Evolutionary conservation across 495 filamentous ascomycete genomes (phyloP), one percentile per base, ranked within the genome.

Genomic region (Lepidopterella palustris): DNA sequence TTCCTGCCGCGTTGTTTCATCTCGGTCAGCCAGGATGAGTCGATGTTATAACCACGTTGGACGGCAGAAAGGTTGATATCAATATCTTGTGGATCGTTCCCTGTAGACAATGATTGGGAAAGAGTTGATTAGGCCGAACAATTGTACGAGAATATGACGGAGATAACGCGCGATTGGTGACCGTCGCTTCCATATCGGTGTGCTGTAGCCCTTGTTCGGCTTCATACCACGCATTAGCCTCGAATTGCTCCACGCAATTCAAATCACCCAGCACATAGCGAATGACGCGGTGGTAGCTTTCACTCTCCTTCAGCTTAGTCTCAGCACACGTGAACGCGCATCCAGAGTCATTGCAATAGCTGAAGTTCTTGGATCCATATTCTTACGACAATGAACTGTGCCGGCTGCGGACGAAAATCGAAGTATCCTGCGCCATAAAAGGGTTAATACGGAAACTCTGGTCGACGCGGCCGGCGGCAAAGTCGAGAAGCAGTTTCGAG

Each of bases 161-260:
- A 21, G n/a, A 4, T 24, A 3, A 21, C n/a, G 2, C 23, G n/a
- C n/a, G n/a, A 18, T n/a, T n/a, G n/a, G n/a, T n/a, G 23, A 24
- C n/a, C n/a, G 45, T 10, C 11, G n/a, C 1, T 10, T 18, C n/a
- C 6, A 15, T 35, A 35, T n/a, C n/a, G 31, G 15, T 8, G 5
- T 27, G 39, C 18, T 35, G 18, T 15, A 11, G 5, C 25, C 35
- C 18, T 21, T 15, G 10, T 57, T 21, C 10, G 45, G 2, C 54
- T 20, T 57, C 54, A 35, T 45, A 57, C 18, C 39, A 57, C 18
- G 54, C 54, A 47, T 57, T 35, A 5, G 45, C 54, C 39, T 57
- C 31, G 39, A 57, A 57, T 4, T 32, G 54, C 4, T 45, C 54
- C 2, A 57, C 32, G 32, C 54, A 57, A 27, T 47, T 24, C 4